phyloP scores from a whole-genome alignment of 352 stramenopile genomes.

The Pythium vanterpoolii region DNA sequence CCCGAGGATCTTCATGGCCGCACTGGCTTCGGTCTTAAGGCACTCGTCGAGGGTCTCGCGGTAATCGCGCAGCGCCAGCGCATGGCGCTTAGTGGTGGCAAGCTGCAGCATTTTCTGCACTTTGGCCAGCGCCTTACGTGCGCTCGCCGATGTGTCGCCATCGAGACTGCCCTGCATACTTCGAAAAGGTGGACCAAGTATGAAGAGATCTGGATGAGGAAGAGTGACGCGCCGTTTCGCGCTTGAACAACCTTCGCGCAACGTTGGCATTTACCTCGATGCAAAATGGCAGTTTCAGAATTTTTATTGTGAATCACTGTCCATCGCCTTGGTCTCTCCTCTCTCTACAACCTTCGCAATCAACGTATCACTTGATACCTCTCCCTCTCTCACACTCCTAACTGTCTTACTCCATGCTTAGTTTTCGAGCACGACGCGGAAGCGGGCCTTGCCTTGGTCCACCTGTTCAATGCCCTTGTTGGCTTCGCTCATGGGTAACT shows the following conservation, averaged over 20 bases:
- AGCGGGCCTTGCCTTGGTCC: slow-evolving; percentile 8
- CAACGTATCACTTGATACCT: not conserved
- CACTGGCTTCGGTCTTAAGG: slow-evolving; percentile 56
- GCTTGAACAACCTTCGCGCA: slow-evolving; percentile 7
- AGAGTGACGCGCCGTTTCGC: slow-evolving; percentile 1
- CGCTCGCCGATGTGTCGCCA: slow-evolving; percentile 38
- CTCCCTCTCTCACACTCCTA: not conserved
- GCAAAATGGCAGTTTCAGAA: too few species aligned
- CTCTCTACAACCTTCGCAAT: not conserved
- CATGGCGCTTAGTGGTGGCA: slow-evolving; percentile 43
- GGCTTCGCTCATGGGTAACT: slow-evolving; percentile 9
- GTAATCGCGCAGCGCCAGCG: slow-evolving; percentile 58
- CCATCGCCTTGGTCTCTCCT: not conserved
- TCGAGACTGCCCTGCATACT: slow-evolving; percentile 46
- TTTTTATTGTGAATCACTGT: too few species aligned
- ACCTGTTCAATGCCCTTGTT: slow-evolving; percentile 11
- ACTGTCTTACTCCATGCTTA: not conserved
- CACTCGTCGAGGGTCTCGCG: slow-evolving; percentile 66
- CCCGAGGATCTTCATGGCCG: slow-evolving; percentile 59
- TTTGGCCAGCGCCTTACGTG: slow-evolving; percentile 51
- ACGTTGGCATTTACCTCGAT: not conserved
- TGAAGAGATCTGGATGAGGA: not conserved
- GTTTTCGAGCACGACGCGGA: slow-evolving; percentile 8
- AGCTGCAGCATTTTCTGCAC: slow-evolving; percentile 63
- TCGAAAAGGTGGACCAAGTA: not conserved